Evolutionary conservation across 2,329 filamentous ascomycete genomes (phyloP).

Genomic region (Fonsecaea erecta): DNA sequence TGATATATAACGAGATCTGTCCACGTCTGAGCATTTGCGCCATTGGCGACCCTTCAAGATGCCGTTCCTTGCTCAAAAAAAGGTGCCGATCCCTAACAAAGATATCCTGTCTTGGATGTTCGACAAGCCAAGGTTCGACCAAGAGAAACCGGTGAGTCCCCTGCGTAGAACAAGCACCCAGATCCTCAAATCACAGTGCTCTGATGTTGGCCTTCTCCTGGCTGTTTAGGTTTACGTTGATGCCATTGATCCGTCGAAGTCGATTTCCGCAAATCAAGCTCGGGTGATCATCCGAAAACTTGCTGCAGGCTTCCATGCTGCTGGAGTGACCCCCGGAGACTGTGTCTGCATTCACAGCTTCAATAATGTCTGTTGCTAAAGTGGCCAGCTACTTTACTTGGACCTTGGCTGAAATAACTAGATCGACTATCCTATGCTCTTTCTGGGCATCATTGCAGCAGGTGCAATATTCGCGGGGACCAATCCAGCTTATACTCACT

Average conservation of each 20-base stretch:
- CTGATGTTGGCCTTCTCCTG: neutral
- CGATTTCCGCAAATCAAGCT: slow-evolving; percentile 24
- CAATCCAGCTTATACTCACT: slow-evolving; percentile 54
- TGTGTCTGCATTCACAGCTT: slow-evolving; percentile 62
- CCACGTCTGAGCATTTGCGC: neutral
- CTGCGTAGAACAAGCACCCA: neutral
- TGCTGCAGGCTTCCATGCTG: slow-evolving; percentile 53
- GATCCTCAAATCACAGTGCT: neutral
- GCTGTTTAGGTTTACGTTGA: slow-evolving; percentile 51
- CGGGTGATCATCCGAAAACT: slow-evolving; percentile 52
- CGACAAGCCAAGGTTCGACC: slow-evolving; percentile 55
- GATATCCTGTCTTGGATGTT: slow-evolving; percentile 63
- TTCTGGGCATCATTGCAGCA: slow-evolving; percentile 51
- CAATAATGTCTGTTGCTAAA: slow-evolving; percentile 47
- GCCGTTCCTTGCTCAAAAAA: slow-evolving; percentile 29
- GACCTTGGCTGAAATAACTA: slow-evolving; percentile 3
- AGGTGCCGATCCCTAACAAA: slow-evolving; percentile 50
- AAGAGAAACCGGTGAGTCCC: slow-evolving; percentile 52
- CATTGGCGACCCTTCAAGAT: slow-evolving; percentile 12
- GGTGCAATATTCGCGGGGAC: slow-evolving; percentile 57
- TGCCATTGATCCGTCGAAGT: slow-evolving; percentile 49
- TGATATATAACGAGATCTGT: neutral
- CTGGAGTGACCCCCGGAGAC: slow-evolving; percentile 50
- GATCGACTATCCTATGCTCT: slow-evolving; percentile 47
- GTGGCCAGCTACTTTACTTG: neutral